Evolutionary conservation across 2,329 filamentous ascomycete genomes (phyloP), one percentile per base, ranked within the genome.

Genomic region (Karstenula rhodostoma): DNA sequence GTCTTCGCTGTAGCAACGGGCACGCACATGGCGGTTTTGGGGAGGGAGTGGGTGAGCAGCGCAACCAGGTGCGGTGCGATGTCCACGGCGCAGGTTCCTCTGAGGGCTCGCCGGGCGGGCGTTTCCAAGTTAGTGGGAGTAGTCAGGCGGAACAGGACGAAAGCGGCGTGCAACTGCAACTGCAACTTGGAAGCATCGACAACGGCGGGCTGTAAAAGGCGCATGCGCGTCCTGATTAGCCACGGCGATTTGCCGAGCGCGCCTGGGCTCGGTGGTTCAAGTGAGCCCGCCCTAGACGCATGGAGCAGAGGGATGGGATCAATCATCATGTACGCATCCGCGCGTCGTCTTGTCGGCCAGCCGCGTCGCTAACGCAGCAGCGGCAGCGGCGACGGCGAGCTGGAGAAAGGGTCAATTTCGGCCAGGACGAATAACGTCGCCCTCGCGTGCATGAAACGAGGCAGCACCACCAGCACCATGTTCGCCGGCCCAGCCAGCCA

Each of bases 371-470:
- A 51, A 56, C 59, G 53, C 44, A 50, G 51, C 67, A 67, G 8
- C 29, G 29, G 29, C 29, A 29, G 8, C 27, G 27, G 27, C 27
- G 69, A 65, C 69, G 65, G 60, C 60, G 29, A 29, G 44, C 48
- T 37, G 50, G 53, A 64, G 58, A 43, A 47, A 64, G 58, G 57
- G 63, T 57, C 55, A 63, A 67, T 66, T 67, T 70, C 47, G 50
- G 60, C 40, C 47, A 47, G 60, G 67, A 64, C 72, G 72, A 74
- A 73, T 73, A 58, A 61, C 55, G 60, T 53, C 61, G 62, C 62
- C 55, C 56, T 51, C 2, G 37, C 15, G 1, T 67, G 71, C 68
- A 75, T 76, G 70, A 72, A 75, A 70, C 63, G 62, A 65, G 61
- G 52, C 62, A 68, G 66, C 62, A 68, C 67, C 64, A 52, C 10